Base-by-base conservation (phyloP, 2,329 filamentous ascomycete species). In the Xylariaceae sp. region DNA sequence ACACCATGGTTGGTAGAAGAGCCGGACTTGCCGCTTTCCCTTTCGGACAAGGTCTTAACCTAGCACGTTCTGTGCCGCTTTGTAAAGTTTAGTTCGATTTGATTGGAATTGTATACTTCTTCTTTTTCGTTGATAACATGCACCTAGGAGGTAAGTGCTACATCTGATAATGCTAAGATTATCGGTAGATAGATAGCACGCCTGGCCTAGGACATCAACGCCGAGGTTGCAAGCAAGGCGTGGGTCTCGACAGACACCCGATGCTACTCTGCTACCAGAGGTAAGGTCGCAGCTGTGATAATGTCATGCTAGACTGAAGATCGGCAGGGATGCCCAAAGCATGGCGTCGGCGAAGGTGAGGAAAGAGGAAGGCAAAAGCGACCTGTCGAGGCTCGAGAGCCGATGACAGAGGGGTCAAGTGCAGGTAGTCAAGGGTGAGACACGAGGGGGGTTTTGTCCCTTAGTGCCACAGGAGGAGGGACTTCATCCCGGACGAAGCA, bases 1-100 rank as follows among this genome's bases (percentile, higher is more conserved):
- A 54, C 52, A 52, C 48, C 45, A 54, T 52, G 50, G 40, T 48
- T 16, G 46, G 46, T 49, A 50, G 46, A 50, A 50, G 43, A 47
- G 47, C 34, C 30, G 40, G 36, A 27, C 21, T 38, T n/a, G n/a
- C n/a, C n/a, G n/a, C n/a, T 38, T 43, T 13, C 32, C 24, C 37
- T n/a, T n/a, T n/a, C 24, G 30, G 36, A 33, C 39, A 31, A 28
- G 40, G 31, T 36, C 21, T 24, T 24, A 11, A 11, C 21, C 21
- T n/a, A n/a, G n/a, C n/a, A n/a, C n/a, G n/a, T n/a, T n/a, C n/a
- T n/a, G n/a, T n/a, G n/a, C n/a, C n/a, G n/a, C n/a, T n/a, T n/a
- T n/a, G n/a, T n/a, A n/a, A n/a, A n/a, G n/a, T n/a, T n/a, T n/a
- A n/a, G n/a, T n/a, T n/a, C n/a, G n/a, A n/a, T n/a, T n/a, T n/a